These are phyloP conservation scores for Sonneratia alba DNA, from an alignment of 345 rosid genomes.

Conservation along the genomic window DNA sequence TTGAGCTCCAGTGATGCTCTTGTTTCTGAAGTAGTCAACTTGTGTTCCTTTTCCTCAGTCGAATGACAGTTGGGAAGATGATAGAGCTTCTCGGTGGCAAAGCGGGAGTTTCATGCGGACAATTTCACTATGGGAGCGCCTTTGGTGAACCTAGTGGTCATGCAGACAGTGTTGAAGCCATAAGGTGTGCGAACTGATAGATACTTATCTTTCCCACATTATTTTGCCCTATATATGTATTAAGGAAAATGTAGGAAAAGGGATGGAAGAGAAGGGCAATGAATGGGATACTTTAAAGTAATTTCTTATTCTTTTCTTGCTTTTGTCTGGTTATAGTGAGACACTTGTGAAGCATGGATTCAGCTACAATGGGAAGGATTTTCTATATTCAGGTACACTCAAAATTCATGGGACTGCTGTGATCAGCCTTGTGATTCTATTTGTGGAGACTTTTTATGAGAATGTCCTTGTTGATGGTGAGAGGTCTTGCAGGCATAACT, in stretches of 20 bases:
- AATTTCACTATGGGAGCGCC: conserved; percentile 93
- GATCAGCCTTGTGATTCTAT: background rate
- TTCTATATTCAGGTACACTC: conserved; percentile 68
- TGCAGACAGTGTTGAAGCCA: conserved; percentile 74
- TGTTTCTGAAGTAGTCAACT: background rate
- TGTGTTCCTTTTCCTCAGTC: conserved; percentile 37
- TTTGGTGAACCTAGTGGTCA: conserved; percentile 94
- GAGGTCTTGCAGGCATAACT: conserved; percentile 53
- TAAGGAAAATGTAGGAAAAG: too few species aligned
- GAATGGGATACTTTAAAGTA: background rate
- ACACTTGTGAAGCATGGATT: conserved; percentile 74
- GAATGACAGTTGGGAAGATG: conserved; percentile 99
- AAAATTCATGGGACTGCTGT: background rate
- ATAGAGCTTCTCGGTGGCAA: conserved; percentile 94
- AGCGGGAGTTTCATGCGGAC: conserved; percentile 83
- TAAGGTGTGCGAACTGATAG: conserved; percentile 39
- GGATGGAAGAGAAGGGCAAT: background rate
- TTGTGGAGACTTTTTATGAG: too few species aligned
- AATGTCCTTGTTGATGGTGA: background rate
- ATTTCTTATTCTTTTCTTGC: background rate
- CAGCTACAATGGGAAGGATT: conserved; percentile 86
- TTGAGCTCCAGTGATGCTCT: background rate
- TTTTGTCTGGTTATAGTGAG: conserved; percentile 32
- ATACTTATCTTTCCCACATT: background rate
- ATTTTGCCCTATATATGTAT: background rate